phyloP scores from a whole-genome alignment of 2,329 filamentous ascomycete genomes.

The Phialocephala sp. region DNA sequence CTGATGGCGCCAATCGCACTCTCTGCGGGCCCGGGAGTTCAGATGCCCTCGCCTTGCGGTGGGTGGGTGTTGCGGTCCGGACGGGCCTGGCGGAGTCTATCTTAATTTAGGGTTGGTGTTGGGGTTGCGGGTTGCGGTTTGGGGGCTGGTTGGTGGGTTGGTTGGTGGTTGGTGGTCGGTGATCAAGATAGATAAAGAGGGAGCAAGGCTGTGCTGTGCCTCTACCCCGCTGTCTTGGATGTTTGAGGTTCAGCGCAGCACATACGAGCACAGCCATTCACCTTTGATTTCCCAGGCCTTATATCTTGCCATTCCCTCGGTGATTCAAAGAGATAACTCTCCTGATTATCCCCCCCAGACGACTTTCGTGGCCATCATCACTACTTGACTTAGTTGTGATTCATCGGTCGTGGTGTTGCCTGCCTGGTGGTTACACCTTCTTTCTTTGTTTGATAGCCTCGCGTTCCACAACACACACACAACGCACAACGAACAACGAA shows the following conservation, averaged over 20 bases:
- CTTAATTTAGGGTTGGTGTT: too few relatives aligned
- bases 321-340: neutral
- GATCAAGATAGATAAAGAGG: constrained; percentile 4
- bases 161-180: neutral
- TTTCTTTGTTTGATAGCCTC: neutral
- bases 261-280: neutral
- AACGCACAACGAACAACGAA: neutral
- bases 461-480: neutral
- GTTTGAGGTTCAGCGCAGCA: neutral
- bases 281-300: neutral
- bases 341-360: neutral
- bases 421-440: neutral
- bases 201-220: constrained; percentile 5
- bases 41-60: too few relatives aligned
- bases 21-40: too few relatives aligned
- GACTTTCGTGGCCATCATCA: neutral
- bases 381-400: too few relatives aligned
- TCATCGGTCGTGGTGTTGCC: neutral
- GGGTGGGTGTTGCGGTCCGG: too few relatives aligned
- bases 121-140: neutral
- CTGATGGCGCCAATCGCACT: too few relatives aligned
- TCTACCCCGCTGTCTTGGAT: constrained; percentile 4
- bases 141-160: neutral
- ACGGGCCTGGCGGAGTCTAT: neutral
- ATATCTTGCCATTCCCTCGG: constrained; percentile 4